phyloP scores from a whole-genome alignment of 306 rosid species.

The Pyrus pyrifolia region DNA sequence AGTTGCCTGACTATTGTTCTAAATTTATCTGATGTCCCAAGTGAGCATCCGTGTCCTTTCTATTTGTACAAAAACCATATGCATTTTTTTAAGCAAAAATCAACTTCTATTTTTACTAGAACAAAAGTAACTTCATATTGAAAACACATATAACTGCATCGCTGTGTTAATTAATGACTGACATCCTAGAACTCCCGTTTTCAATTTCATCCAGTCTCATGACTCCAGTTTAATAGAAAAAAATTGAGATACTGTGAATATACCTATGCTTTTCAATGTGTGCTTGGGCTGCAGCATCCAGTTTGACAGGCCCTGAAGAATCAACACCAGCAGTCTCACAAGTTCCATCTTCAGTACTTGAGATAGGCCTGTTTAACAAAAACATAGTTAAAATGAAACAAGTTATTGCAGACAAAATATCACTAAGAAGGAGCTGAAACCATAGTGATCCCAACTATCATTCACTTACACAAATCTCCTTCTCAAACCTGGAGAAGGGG shows the following conservation, averaged over 20 bases:
- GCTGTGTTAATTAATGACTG: not conserved
- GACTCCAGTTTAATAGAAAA: not conserved
- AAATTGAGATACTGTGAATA: not conserved
- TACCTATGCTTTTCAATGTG: conserved; percentile 86
- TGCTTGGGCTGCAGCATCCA: conserved; percentile 63
- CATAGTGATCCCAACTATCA: not conserved
- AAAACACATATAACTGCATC: not conserved
- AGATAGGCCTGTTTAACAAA: conserved; percentile 44
- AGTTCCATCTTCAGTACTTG: conserved; percentile 42
- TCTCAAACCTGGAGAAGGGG: conserved; percentile 63
- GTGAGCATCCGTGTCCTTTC: not conserved
- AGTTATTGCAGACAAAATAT: conserved; percentile 13
- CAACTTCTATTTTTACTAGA: not conserved
- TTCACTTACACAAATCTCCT: conserved; percentile 64
- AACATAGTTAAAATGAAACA: conserved; percentile 18
- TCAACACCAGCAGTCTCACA: conserved; percentile 36
- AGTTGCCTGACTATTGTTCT: not conserved
- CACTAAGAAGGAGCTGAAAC: not conserved
- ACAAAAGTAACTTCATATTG: not conserved
- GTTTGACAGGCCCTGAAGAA: conserved; percentile 49
- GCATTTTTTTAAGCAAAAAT: not conserved
- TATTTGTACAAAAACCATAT: not conserved
- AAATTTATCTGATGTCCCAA: not conserved
- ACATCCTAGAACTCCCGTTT: not conserved
- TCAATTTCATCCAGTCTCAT: not conserved